Conservation (phyloP, 306 rosid genomes). For the Leucaena leucocephala region DNA sequence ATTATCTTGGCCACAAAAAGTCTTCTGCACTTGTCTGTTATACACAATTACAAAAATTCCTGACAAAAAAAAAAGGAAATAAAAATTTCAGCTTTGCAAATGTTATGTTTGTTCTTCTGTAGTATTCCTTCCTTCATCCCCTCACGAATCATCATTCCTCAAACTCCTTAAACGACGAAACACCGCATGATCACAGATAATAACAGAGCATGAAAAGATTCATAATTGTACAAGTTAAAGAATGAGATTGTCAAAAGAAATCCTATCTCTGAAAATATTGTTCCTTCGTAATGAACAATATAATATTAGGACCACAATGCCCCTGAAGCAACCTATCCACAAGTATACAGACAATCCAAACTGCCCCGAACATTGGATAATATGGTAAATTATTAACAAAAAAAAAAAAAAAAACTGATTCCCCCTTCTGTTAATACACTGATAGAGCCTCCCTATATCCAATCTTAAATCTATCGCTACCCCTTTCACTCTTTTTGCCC, state of each 20-base stretch:
- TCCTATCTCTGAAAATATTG: not conserved
- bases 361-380: not conserved
- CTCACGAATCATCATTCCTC: not conserved
- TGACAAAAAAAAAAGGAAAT: not conserved
- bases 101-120: slow-evolving; percentile 40
- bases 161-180: too few relatives aligned
- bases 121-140: slow-evolving; percentile 18
- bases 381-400: not conserved
- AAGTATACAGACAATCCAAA: slow-evolving; percentile 20
- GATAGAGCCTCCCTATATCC: slow-evolving; percentile 66
- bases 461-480: slow-evolving; percentile 51
- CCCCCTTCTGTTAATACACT: slow-evolving; percentile 34
- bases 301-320: slow-evolving; percentile 8
- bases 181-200: not conserved
- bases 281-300: slow-evolving; percentile 24
- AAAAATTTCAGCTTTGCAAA: slow-evolving; percentile 18
- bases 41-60: slow-evolving; percentile 6
- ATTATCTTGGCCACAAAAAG: not conserved
- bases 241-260: not conserved
- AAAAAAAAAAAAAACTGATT: not conserved
- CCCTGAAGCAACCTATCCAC: slow-evolving; percentile 25
- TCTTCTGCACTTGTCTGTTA: not conserved
- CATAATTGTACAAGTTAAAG: too few relatives aligned
- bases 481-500: slow-evolving; percentile 47
- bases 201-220: not conserved